These are phyloP conservation scores for Pseudopithomyces maydicus DNA, from an alignment of 2,329 filamentous ascomycete species.

Conservation along the genomic window DNA sequence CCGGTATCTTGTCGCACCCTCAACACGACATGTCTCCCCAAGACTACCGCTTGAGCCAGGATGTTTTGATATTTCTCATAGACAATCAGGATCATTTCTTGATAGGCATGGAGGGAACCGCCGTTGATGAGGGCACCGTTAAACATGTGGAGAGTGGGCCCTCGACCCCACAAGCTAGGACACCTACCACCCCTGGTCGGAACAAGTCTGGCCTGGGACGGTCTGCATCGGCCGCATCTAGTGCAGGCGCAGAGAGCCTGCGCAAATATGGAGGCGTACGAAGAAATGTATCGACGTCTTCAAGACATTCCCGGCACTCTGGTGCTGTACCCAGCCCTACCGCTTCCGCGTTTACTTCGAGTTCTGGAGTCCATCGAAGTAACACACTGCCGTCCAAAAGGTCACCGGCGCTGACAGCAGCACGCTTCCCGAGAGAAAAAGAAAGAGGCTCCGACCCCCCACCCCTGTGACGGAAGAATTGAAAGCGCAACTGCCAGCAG, in stretches of 20 bases:
- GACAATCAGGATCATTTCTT: conserved; percentile 98
- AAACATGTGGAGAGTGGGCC: conserved; percentile 73
- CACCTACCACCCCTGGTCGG: conserved; percentile 52
- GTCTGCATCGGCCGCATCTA: conserved; percentile 70
- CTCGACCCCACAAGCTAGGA: conserved; percentile 56
- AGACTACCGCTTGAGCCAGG: conserved; percentile 94
- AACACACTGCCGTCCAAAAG: conserved; percentile 94
- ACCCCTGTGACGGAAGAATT: conserved; percentile 50
- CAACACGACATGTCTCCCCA: conserved; percentile 92
- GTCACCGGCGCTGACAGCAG: conserved; percentile 68
- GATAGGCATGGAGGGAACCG: conserved; percentile 98
- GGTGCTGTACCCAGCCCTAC: conserved; percentile 70
- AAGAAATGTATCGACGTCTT: conserved; percentile 90
- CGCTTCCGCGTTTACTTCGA: conserved; percentile 45
- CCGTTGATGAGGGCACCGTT: conserved; percentile 81
- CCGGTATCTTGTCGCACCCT: conserved; percentile 92
- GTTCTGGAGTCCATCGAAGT: conserved; percentile 71
- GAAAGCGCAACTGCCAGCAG: conserved; percentile 25
- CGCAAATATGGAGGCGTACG: conserved; percentile 79
- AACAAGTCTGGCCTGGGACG: conserved; percentile 67
- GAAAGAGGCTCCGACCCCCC: conserved; percentile 58
- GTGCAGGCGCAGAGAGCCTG: conserved; percentile 85
- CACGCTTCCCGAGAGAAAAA: conserved; percentile 46
- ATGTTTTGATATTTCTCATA: conserved; percentile 95
- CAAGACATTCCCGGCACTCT: conserved; percentile 80